Evolutionary conservation across 2,329 filamentous ascomycete genomes (phyloP).

Genomic region (Aspergillus fumigatiaffinis): DNA sequence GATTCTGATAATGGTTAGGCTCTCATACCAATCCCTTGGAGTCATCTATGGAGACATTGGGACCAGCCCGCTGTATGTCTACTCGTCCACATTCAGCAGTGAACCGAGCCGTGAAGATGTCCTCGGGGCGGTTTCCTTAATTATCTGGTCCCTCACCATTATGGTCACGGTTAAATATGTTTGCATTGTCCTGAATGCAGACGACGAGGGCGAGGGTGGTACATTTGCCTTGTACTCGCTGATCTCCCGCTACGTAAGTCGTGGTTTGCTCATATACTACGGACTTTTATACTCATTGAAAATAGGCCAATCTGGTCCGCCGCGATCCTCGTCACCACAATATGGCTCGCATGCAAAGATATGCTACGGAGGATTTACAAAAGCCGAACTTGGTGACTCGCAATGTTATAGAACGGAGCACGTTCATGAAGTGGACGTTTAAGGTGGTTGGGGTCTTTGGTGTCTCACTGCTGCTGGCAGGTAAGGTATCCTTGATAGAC

Average conservation of each 20-base stretch:
- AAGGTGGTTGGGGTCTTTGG: no score
- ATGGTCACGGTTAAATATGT: slow-evolving; percentile 59
- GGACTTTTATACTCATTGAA: neutral
- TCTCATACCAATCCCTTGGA: slow-evolving; percentile 54
- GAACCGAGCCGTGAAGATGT: slow-evolving; percentile 46
- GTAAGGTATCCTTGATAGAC: no score
- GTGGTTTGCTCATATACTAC: neutral
- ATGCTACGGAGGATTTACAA: no score
- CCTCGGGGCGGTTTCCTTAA: slow-evolving; percentile 51
- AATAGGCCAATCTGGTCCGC: slow-evolving; percentile 50
- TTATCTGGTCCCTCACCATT: slow-evolving; percentile 53
- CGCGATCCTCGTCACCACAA: slow-evolving; percentile 49
- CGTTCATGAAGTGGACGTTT: no score
- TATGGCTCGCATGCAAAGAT: no score
- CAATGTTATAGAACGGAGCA: no score
- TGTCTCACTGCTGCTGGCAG: no score
- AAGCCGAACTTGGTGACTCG: no score
- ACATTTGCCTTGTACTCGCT: slow-evolving; percentile 54
- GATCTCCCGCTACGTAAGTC: slow-evolving; percentile 48
- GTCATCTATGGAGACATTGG: slow-evolving; percentile 60
- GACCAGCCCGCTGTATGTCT: slow-evolving; percentile 56
- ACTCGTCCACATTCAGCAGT: slow-evolving; percentile 49
- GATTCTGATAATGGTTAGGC: slow-evolving; percentile 21
- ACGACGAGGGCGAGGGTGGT: slow-evolving; percentile 57
- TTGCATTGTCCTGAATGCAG: slow-evolving; percentile 50